Evolutionary conservation across 2,329 filamentous ascomycete species (phyloP).

Genomic region (Amauroascus niger): DNA sequence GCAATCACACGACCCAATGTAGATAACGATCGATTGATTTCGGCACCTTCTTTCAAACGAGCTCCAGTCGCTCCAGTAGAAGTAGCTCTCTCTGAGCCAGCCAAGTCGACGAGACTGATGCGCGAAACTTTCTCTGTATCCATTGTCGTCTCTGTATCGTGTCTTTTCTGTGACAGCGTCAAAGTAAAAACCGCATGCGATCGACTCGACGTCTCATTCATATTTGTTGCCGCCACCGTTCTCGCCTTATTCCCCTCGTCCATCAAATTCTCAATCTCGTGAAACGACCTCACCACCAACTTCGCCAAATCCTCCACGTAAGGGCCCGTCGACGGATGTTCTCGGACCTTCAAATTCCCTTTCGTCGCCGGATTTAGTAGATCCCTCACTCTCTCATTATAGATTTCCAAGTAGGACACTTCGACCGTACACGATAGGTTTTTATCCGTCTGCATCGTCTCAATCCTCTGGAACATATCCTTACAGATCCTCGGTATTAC

Average conservation of each 20-base stretch:
- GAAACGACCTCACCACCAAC: slow-evolving; percentile 81
- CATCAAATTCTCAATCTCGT: slow-evolving; percentile 96
- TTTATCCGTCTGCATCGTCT: slow-evolving; percentile 59
- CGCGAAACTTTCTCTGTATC: slow-evolving; percentile 95
- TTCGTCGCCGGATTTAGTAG: slow-evolving; percentile 91
- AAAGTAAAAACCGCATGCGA: slow-evolving; percentile 97
- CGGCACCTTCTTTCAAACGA: slow-evolving; percentile 89
- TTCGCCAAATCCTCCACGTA: slow-evolving; percentile 98
- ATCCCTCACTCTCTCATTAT: slow-evolving; percentile 95
- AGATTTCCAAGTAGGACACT: slow-evolving; percentile 97
- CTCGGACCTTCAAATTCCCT: slow-evolving; percentile 90
- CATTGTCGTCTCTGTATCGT: slow-evolving; percentile 89
- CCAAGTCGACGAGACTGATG: slow-evolving; percentile 94
- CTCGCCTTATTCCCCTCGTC: slow-evolving; percentile 98
- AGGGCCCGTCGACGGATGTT: slow-evolving; percentile 92
- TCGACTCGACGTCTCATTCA: slow-evolving; percentile 98
- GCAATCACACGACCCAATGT: slow-evolving; percentile 97
- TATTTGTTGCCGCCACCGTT: slow-evolving; percentile 96
- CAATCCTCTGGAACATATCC: slow-evolving; percentile 90
- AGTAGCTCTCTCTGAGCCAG: slow-evolving; percentile 92
- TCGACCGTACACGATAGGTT: slow-evolving; percentile 84
- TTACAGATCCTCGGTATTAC: slow-evolving; percentile 96
- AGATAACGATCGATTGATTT: slow-evolving; percentile 94
- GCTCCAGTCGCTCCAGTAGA: slow-evolving; percentile 95
- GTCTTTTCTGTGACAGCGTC: slow-evolving; percentile 86